Evolutionary conservation across 495 filamentous ascomycete genomes (phyloP).

Genomic region (Thermochaetoides thermophila): DNA sequence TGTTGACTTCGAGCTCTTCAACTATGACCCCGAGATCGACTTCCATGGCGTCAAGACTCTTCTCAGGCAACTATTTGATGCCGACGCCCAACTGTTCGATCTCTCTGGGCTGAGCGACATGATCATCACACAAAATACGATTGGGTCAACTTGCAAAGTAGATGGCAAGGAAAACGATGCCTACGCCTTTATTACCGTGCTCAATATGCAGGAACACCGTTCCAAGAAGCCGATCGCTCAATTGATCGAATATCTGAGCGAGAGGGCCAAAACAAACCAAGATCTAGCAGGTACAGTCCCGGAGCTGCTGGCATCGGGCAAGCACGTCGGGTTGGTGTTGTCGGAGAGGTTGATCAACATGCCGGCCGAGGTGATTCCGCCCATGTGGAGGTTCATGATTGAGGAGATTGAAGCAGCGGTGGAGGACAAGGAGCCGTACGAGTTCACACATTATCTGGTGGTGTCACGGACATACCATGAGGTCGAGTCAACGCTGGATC

Average conservation of each 20-base stretch:
- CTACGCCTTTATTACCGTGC: slow-evolving; percentile 82
- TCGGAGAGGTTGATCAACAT: slow-evolving; percentile 92
- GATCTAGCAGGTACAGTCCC: slow-evolving; percentile 8
- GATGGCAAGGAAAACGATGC: slow-evolving; percentile 89
- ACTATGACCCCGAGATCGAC: slow-evolving; percentile 76
- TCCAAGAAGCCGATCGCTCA: slow-evolving; percentile 54
- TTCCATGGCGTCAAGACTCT: slow-evolving; percentile 91
- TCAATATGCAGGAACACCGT: slow-evolving; percentile 72
- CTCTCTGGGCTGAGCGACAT: slow-evolving; percentile 75
- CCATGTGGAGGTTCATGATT: slow-evolving; percentile 90
- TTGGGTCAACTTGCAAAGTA: slow-evolving; percentile 91
- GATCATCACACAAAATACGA: slow-evolving; percentile 71
- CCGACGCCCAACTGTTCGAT: slow-evolving; percentile 70
- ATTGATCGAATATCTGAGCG: slow-evolving; percentile 55
- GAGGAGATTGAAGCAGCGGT: slow-evolving; percentile 86
- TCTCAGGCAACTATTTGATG: slow-evolving; percentile 85
- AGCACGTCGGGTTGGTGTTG: slow-evolving; percentile 67
- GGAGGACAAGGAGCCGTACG: slow-evolving; percentile 82
- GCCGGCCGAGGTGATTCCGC: slow-evolving; percentile 77
- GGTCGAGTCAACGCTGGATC: slow-evolving; percentile 64
- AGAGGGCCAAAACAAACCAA: slow-evolving; percentile 32
- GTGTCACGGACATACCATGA: slow-evolving; percentile 83
- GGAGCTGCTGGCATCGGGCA: slow-evolving; percentile 14
- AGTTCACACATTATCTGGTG: slow-evolving; percentile 85
- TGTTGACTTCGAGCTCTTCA: slow-evolving; percentile 97